Evolutionary conservation across 371 early-diverging fungal genomes (phyloP).

Genomic region (Paraphysoderma sedebokerense): DNA sequence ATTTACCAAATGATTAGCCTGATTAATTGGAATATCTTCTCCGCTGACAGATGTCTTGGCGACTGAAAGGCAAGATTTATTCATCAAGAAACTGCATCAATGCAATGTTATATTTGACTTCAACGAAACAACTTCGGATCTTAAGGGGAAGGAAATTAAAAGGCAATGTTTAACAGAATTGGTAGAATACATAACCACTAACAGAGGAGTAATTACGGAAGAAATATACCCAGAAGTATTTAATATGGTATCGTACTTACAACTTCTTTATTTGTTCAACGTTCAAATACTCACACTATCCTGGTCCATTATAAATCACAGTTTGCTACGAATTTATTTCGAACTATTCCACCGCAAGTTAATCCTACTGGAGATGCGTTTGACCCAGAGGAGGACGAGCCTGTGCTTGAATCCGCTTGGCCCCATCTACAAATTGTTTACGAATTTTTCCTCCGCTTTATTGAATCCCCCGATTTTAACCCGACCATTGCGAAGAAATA

Average conservation of each 20-base stretch:
- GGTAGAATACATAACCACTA: conserved; percentile 74
- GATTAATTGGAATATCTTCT: neutral
- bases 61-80: conserved; percentile 52
- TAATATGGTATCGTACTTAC: conserved; percentile 49
- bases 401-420: conserved; percentile 87
- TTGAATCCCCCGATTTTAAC: conserved; percentile 93
- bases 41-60: conserved; percentile 40
- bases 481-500: conserved; percentile 83
- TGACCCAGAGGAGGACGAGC: conserved; percentile 97
- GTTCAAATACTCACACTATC: neutral
- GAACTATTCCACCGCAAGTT: conserved; percentile 83
- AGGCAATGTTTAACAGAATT: conserved; percentile 72
- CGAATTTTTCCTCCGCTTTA: conserved; percentile 88
- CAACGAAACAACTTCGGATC: conserved; percentile 61
- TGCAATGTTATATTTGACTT: conserved; percentile 88
- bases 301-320: conserved; percentile 8
- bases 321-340: conserved; percentile 81
- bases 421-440: conserved; percentile 94
- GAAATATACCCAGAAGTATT: conserved; percentile 73
- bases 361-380: conserved; percentile 81
- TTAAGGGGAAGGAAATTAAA: conserved; percentile 88
- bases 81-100: conserved; percentile 70
- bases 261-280: no score
- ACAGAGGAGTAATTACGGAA: conserved; percentile 66
- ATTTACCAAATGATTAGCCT: neutral